phyloP scores from a whole-genome alignment of 495 filamentous ascomycete genomes.

The Daldinia concentrica region DNA sequence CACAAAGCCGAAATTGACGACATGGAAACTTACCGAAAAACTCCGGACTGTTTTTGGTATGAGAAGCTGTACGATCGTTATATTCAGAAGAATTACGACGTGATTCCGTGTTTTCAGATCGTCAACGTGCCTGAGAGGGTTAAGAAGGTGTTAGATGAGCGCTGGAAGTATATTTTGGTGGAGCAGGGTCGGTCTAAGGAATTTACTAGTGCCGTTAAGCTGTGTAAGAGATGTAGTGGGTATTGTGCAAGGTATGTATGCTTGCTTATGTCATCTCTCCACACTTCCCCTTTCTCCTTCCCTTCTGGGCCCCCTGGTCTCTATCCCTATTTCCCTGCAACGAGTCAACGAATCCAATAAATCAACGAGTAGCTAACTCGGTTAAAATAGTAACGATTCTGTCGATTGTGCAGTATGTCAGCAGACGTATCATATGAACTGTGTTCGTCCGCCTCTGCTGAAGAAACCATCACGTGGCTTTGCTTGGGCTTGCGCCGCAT shows the following conservation, averaged over 20 bases:
- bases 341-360: slow-evolving; percentile 26
- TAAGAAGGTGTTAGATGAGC: slow-evolving; percentile 92
- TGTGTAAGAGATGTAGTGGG: slow-evolving; percentile 86
- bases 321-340: slow-evolving; percentile 1
- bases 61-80: slow-evolving; percentile 98
- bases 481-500: slow-evolving; percentile 96
- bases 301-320: background rate
- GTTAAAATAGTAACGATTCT: slow-evolving; percentile 75
- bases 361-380: slow-evolving; percentile 10
- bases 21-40: slow-evolving; percentile 83
- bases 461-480: slow-evolving; percentile 99
- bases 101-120: slow-evolving; percentile 89
- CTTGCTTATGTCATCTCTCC: slow-evolving; percentile 38
- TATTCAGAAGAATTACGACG: slow-evolving; percentile 96
- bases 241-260: slow-evolving; percentile 88
- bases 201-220: slow-evolving; percentile 94
- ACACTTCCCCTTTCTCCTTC: slow-evolving; percentile 12
- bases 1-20: slow-evolving; percentile 87
- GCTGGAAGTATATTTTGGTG: slow-evolving; percentile 94
- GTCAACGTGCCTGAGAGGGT: slow-evolving; percentile 96
- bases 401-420: slow-evolving; percentile 96
- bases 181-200: slow-evolving; percentile 93
- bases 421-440: slow-evolving; percentile 98
- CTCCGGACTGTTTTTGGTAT: slow-evolving; percentile 90
- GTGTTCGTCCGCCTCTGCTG: slow-evolving; percentile 87